Evolutionary conservation across 2,329 filamentous ascomycete genomes (phyloP), one percentile per base, ranked within the genome.

Genomic region (Anisogramma anomala): DNA sequence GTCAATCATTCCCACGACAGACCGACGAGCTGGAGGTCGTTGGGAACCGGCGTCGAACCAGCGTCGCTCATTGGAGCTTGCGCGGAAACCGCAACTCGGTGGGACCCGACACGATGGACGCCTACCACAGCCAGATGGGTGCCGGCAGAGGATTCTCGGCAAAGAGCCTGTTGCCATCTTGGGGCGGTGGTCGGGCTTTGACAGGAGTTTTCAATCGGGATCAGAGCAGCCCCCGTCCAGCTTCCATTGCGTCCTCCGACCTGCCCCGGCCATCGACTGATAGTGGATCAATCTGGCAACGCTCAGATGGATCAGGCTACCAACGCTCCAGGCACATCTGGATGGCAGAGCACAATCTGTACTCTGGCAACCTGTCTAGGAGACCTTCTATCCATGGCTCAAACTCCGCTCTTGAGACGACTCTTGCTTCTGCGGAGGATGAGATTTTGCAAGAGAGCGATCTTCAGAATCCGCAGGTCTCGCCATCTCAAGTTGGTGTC

Each of bases 351-450:
- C 65, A 68, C 23, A 62, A 62, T 18, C 59, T 63, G 9, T 76
- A 72, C 71, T 75, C 72, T 1, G 68, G 83, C 28, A 82, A 77
- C 52, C 79, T 82, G 6, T 94, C 87, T 25, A 75, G 88, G 36
- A 74, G 88, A 26, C 84, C 84, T 11, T 94, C 86, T 1, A 67
- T 86, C 6, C 84, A 91, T 45, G 84, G 83, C 10, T 85, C 82
- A 1, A 79, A 82, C 1, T 79, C 71, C 8, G 72, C 58, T 14
- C 57, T 78, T 14, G 71, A 76, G 45, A 78, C 76, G 3, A 77
- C 72, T 1, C 60, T 80, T 14, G 74, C 74, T 9, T 77, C 74
- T 10, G 75, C 74, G 0, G 75, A 81, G 22, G 77, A 81, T 50
- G 76, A 77, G 48, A 79, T 79, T 26, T 58, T 81, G 17, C 69